These are phyloP conservation scores for Lodderomyces oxycetoniae DNA, from an alignment of 1,139 yeast species.

Conservation along the genomic window DNA sequence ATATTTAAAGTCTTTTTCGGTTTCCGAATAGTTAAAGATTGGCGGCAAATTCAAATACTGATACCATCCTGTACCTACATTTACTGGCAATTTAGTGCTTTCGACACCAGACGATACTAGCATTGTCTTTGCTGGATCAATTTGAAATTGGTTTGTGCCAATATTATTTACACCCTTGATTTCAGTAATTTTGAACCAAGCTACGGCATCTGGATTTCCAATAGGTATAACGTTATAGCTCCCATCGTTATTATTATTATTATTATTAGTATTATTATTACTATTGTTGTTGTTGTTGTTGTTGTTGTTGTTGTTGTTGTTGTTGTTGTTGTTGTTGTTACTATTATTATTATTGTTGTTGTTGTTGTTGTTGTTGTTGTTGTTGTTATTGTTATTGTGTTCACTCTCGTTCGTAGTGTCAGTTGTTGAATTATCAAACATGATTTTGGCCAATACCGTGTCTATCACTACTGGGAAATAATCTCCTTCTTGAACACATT, in stretches of 20 bases:
- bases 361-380: constrained; percentile 13
- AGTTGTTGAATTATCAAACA: constrained; percentile 35
- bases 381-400: too few relatives aligned
- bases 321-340: constrained; percentile 22
- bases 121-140: constrained; percentile 62
- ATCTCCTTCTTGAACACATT: constrained; percentile 62
- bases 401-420: not conserved
- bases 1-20: constrained; percentile 35
- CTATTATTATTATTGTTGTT: constrained; percentile 21
- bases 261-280: constrained; percentile 15
- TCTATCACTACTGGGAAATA: constrained; percentile 76
- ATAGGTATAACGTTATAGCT: constrained; percentile 45
- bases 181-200: constrained; percentile 71
- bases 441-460: constrained; percentile 57
- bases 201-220: constrained; percentile 69
- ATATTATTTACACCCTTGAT: constrained; percentile 30
- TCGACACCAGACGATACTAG: constrained; percentile 65
- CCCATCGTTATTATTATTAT: constrained; percentile 21
- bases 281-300: constrained; percentile 12
- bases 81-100: constrained; percentile 33
- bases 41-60: constrained; percentile 43
- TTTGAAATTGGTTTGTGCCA: constrained; percentile 45
- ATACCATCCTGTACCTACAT: constrained; percentile 42
- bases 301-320: constrained; percentile 8
- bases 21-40: constrained; percentile 27